Conservation (phyloP, 2,329 filamentous ascomycete species). For the Sarocladiaceae sp. region DNA sequence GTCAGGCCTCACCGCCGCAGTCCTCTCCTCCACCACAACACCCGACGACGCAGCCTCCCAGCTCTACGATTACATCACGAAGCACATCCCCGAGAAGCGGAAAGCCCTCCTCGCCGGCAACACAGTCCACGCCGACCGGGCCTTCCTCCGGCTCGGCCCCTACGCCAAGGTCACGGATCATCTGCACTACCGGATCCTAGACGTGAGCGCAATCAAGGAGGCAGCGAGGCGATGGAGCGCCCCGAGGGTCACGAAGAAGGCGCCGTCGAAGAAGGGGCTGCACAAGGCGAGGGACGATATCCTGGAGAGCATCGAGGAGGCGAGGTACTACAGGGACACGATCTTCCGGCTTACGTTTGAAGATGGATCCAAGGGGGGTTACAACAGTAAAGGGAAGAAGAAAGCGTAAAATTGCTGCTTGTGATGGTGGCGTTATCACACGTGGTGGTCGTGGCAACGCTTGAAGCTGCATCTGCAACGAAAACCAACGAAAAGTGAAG, state of each 20-base stretch:
- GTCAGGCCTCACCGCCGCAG: slow-evolving; percentile 75
- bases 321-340: slow-evolving; percentile 68
- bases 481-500: neutral
- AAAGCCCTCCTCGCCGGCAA: slow-evolving; percentile 80
- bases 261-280: slow-evolving; percentile 65
- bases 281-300: slow-evolving; percentile 89
- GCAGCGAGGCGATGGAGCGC: slow-evolving; percentile 73
- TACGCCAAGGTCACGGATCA: slow-evolving; percentile 69
- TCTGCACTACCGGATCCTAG: slow-evolving; percentile 83
- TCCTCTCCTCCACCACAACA: slow-evolving; percentile 66
- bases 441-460: neutral
- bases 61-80: slow-evolving; percentile 72
- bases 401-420: neutral
- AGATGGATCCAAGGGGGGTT: neutral
- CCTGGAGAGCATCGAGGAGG: slow-evolving; percentile 89
- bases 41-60: slow-evolving; percentile 64
- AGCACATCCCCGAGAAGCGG: slow-evolving; percentile 58
- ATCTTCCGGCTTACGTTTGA: slow-evolving; percentile 49
- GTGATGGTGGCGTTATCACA: neutral
- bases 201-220: slow-evolving; percentile 91
- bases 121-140: slow-evolving; percentile 82
- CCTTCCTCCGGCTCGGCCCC: slow-evolving; percentile 69
- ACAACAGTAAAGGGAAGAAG: neutral
- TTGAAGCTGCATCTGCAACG: too few relatives aligned
- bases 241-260: slow-evolving; percentile 39